A percentile compares a stretch with the other conserved stretches of the same genome.
These are phyloP conservation scores for Solanum peruvianum DNA, from an alignment of 257 asterid genomes.

Conservation along the genomic window DNA sequence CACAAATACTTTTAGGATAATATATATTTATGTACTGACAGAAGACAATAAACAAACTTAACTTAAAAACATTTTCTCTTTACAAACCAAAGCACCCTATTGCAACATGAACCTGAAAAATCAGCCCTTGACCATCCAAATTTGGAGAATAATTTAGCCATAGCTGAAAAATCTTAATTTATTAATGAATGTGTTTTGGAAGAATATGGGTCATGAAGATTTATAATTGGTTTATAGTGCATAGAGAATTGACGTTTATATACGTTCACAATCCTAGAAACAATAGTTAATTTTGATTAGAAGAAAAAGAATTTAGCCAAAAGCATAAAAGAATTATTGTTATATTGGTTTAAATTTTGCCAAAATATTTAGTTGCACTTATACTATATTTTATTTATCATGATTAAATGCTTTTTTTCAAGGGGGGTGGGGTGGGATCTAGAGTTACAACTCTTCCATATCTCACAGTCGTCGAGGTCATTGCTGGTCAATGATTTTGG, in stretches of 20 bases:
- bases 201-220: background rate
- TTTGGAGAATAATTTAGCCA: background rate
- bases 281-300: background rate
- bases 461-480: background rate
- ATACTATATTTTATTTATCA: background rate
- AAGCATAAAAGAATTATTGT: background rate
- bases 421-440: background rate
- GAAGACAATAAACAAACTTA: background rate
- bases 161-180: background rate
- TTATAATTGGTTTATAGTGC: background rate
- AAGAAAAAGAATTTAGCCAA: background rate
- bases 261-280: background rate
- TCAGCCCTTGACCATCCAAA: background rate
- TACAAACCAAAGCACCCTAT: background rate
- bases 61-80: too few relatives aligned
- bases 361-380: background rate
- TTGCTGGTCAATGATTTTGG: background rate
- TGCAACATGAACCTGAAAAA: background rate
- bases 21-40: background rate
- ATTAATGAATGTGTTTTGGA: background rate
- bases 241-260: background rate
- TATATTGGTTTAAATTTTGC: background rate
- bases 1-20: too few relatives aligned
- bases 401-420: background rate
- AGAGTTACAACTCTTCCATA: background rate